These are phyloP conservation scores for Rhypophila decipiens DNA, from an alignment of 495 filamentous ascomycete genomes.

Conservation along the genomic window DNA sequence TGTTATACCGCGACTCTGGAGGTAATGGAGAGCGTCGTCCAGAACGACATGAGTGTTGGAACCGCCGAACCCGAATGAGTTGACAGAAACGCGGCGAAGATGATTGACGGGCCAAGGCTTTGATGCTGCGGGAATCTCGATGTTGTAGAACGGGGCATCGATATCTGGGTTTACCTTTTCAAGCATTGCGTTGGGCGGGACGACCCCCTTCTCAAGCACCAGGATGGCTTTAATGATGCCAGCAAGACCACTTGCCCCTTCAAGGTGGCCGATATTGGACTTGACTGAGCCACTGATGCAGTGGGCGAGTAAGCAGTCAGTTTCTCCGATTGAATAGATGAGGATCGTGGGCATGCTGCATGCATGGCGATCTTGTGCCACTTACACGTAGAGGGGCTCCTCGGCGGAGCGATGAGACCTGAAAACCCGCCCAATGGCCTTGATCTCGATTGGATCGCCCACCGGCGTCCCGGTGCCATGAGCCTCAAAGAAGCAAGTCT, in stretches of 20 bases:
- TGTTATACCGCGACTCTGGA: neutral
- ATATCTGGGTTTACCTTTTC: constrained; percentile 43
- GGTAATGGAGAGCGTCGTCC: constrained; percentile 4
- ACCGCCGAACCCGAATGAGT: constrained; percentile 49
- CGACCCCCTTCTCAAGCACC: constrained; percentile 45
- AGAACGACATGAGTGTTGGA: constrained; percentile 36
- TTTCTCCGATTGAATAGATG: neutral
- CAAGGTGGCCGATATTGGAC: constrained; percentile 49
- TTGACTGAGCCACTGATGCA: constrained; percentile 43
- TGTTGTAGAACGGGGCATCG: constrained; percentile 18
- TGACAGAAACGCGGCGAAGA: constrained; percentile 10
- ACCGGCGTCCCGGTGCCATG: constrained; percentile 44
- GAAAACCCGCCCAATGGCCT: constrained; percentile 39
- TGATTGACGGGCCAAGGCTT: neutral
- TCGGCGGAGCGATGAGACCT: constrained; percentile 15
- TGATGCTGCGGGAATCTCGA: neutral
- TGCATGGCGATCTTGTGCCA: neutral
- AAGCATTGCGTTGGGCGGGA: constrained; percentile 37
- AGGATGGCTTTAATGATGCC: constrained; percentile 47
- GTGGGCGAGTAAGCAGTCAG: neutral
- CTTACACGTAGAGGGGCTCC: constrained; percentile 37
- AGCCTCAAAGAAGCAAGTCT: constrained; percentile 42
- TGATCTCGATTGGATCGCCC: constrained; percentile 51
- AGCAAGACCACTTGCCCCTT: constrained; percentile 45
- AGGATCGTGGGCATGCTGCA: neutral